Conservation (phyloP, 164 flowering plant genomes). For the Magnolia sinica region DNA sequence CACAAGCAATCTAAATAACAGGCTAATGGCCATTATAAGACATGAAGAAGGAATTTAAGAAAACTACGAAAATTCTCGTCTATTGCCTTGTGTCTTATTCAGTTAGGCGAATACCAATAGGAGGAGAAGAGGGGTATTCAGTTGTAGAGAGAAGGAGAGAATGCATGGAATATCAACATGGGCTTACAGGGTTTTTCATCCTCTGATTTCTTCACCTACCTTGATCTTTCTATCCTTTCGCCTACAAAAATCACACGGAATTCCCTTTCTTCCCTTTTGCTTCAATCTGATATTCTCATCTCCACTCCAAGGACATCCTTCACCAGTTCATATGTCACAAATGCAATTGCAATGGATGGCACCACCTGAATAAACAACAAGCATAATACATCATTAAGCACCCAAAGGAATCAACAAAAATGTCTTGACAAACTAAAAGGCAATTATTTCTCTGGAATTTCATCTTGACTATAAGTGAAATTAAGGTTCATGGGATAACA, state of each 20-base stretch:
- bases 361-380: conserved; percentile 57
- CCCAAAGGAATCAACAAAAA: background rate
- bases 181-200: background rate
- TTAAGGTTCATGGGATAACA: background rate
- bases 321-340: conserved; percentile 82
- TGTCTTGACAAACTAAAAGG: background rate
- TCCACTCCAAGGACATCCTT: conserved; percentile 87
- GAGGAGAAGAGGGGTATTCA: background rate
- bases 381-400: background rate
- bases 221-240: background rate
- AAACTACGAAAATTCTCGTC: background rate
- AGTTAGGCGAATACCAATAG: background rate
- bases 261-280: background rate
- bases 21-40: conserved; percentile 5
- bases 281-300: conserved; percentile 85
- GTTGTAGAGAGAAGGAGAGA: conserved; percentile 4
- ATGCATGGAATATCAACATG: conserved; percentile 8
- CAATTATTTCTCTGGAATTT: too few relatives aligned
- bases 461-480: background rate
- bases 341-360: conserved; percentile 96
- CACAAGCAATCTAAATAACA: conserved; percentile 1
- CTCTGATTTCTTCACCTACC: background rate
- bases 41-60: background rate
- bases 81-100: conserved; percentile 1
- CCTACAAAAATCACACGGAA: conserved; percentile 26